A percentile compares a stretch with the other conserved stretches of the same genome.
phyloP scores from a whole-genome alignment of 768 basidiomycete genomes.

The Gyrodon lividus region DNA sequence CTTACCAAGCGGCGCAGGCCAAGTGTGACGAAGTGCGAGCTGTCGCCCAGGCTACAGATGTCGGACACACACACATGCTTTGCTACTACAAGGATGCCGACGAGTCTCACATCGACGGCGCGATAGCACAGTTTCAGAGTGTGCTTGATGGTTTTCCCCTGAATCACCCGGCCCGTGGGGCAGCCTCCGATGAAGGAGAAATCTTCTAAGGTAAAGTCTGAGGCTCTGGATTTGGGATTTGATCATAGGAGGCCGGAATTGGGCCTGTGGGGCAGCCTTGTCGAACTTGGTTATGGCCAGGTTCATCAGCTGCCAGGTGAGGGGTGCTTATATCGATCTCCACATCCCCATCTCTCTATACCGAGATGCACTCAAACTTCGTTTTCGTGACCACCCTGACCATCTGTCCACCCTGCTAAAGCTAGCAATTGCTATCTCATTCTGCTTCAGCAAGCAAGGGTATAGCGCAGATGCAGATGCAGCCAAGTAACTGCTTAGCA shows the following conservation, averaged over 20 bases:
- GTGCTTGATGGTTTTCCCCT: constrained; percentile 3
- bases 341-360: not conserved
- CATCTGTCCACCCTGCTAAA: constrained; percentile 3
- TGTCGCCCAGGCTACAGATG: not conserved
- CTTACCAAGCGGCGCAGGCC: not conserved
- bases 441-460: not conserved
- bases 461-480: not conserved
- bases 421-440: constrained; percentile 2
- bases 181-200: too few species aligned
- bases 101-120: not conserved
- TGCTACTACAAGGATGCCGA: not conserved
- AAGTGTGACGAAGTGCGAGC: not conserved
- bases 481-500: not conserved
- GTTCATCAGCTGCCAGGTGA: not conserved
- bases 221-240: too few species aligned
- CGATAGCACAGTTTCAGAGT: constrained; percentile 2
- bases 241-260: too few species aligned
- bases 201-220: too few species aligned
- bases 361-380: constrained; percentile 12
- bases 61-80: constrained; percentile 1
- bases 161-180: not conserved
- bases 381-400: constrained; percentile 3
- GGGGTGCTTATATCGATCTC: not conserved
- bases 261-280: constrained; percentile 2
- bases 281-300: constrained; percentile 10